Percentiles rank a stretch among this genome's conserved stretches.
These are phyloP conservation scores for Rhododendron mucronatum DNA, from an alignment of 148 eudicot genomes.

Conservation along the genomic window DNA sequence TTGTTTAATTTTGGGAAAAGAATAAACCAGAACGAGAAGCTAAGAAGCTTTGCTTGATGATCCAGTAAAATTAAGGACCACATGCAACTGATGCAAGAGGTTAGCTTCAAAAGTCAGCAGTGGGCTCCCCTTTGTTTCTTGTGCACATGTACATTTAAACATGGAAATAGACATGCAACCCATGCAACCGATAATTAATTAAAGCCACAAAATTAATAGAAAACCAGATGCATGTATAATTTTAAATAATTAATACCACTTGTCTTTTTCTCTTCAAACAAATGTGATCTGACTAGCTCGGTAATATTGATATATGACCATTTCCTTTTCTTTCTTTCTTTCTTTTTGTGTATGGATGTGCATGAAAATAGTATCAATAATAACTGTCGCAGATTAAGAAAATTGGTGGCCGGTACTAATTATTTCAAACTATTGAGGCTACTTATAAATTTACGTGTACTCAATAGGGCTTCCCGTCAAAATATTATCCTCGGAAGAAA, in stretches of 20 bases:
- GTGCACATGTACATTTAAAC: neutral
- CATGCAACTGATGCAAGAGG: neutral
- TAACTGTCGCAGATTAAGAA: too few relatives aligned
- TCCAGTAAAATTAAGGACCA: neutral
- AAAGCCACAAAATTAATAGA: neutral
- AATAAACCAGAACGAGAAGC: neutral
- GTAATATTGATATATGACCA: too few relatives aligned
- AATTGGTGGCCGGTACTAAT: too few relatives aligned
- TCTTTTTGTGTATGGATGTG: too few relatives aligned
- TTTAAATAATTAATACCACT: neutral
- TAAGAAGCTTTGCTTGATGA: constrained; percentile 10
- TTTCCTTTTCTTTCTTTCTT: too few relatives aligned
- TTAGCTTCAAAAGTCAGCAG: neutral
- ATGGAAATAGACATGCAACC: neutral
- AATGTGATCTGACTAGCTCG: neutral
- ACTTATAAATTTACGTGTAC: neutral
- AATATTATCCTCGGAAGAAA: neutral
- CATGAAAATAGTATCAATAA: too few relatives aligned
- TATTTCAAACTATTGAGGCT: too few relatives aligned
- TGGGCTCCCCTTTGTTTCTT: neutral
- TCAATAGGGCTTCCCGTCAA: neutral
- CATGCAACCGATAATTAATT: neutral
- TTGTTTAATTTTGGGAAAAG: neutral
- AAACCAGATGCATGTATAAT: too few relatives aligned
- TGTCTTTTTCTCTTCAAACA: neutral